Percentiles rank a stretch among this genome's conserved stretches.
Conservation (phyloP, 257 asterid genomes). For the Rubia yunnanensis region DNA sequence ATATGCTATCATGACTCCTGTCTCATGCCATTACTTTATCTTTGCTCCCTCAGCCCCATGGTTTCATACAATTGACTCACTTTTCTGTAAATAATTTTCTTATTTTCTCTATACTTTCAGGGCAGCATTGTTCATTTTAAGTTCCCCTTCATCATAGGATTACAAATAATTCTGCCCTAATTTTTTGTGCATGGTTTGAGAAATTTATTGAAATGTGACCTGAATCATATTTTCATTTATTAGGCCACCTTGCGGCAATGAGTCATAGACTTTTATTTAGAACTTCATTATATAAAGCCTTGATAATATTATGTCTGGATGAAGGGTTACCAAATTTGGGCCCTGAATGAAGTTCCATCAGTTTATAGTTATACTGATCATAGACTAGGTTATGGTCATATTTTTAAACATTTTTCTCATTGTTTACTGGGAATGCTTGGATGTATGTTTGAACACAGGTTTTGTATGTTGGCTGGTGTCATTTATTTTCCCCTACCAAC, state of each 20-base stretch:
- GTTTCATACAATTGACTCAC: not conserved
- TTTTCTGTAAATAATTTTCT: not conserved
- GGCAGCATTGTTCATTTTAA: not conserved
- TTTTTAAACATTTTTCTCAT: not conserved
- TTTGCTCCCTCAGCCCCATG: not conserved
- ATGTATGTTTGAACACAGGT: not conserved
- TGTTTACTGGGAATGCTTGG: not conserved
- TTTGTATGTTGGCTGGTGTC: not conserved
- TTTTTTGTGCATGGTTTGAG: not conserved
- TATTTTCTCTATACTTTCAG: not conserved
- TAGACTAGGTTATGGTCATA: not conserved
- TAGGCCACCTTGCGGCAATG: not conserved
- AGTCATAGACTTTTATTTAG: not conserved
- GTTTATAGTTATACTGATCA: not conserved
- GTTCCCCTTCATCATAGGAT: not conserved
- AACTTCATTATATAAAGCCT: not conserved
- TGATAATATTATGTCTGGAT: not conserved
- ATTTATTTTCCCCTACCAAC: not conserved
- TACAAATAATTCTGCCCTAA: not conserved
- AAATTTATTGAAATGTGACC: not conserved
- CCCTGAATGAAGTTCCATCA: not conserved
- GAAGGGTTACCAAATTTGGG: not conserved
- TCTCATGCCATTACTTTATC: not conserved
- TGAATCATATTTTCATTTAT: not conserved
- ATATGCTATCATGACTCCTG: not conserved